Evolutionary conservation across 768 basidiomycete genomes (phyloP), one percentile per base, ranked within the genome.

Genomic region (Heimioporus sp.): DNA sequence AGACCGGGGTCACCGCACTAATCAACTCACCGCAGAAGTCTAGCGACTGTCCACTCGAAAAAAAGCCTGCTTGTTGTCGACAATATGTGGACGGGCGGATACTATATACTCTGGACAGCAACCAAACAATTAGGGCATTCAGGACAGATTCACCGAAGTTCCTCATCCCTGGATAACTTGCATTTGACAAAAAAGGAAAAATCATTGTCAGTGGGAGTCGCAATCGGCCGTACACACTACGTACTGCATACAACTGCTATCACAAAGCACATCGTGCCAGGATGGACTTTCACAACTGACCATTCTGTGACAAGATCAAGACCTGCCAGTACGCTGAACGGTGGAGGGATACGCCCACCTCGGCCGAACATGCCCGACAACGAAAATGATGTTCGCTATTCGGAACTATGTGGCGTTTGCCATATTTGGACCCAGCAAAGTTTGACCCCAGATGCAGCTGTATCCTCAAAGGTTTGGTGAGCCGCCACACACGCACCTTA

Each of bases 171-270:
- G 55, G 51, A 12, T 53, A 57, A 34, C 53, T 57, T 5, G 28
- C 43, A 2, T 57, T 57, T 21, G 39, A 46, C 3, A 47, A 57
- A 15, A 53, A 55, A 0, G 10, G 32, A 9, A 57, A 24, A 11
- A 32, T 55, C 2, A 19, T 57, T 7, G 36, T 57, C n/a, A 39
- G 53, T 1, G 43, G 49, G 5, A 55, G 56, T 19, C 49, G 55
- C 17, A 17, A 20, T n/a, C n/a, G n/a, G n/a, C n/a, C n/a, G n/a
- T n/a, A n/a, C n/a, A n/a, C n/a, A n/a, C n/a, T n/a, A n/a, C n/a
- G n/a, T n/a, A n/a, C n/a, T n/a, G 32, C 65, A 0, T 75, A 73
- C 42, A 37, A 67, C 16, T 64, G 64, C 40, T 59, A 48, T 15
- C 58, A 66, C 30, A 56, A 48, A n/a, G 17, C 1, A 4, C 55